Percentiles rank a stretch among this genome's conserved stretches.
Conservation (phyloP, 2,329 filamentous ascomycete species). For the Emmonsia crescens region DNA sequence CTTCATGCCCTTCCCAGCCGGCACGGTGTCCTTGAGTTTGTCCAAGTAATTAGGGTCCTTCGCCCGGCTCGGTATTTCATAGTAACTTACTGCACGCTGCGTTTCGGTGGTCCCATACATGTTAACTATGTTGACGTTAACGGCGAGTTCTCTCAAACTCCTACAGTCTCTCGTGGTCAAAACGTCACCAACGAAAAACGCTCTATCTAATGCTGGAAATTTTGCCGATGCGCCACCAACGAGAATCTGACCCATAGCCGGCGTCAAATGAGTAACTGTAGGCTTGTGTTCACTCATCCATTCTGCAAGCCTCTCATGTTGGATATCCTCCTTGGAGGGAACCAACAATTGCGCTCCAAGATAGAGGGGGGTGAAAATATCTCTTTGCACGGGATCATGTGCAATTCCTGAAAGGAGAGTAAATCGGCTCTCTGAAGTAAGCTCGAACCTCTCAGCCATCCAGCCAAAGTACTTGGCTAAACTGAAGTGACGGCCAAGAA, state of each 20-base stretch:
- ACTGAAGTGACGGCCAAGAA: constrained; percentile 75
- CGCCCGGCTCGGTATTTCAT: constrained; percentile 57
- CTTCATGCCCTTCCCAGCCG: constrained; percentile 75
- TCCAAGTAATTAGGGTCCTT: constrained; percentile 53
- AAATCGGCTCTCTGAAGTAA: constrained; percentile 63
- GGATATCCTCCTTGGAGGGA: constrained; percentile 71
- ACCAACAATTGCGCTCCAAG: constrained; percentile 69
- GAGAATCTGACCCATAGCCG: constrained; percentile 91
- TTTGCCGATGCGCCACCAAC: constrained; percentile 70
- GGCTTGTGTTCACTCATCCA: constrained; percentile 71
- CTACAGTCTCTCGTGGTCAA: constrained; percentile 75
- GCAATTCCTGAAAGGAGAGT: constrained; percentile 79
- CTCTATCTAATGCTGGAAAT: constrained; percentile 65
- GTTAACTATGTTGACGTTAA: constrained; percentile 66
- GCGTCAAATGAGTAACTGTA: constrained; percentile 80
- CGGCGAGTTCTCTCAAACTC: constrained; percentile 62
- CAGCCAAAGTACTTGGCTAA: constrained; percentile 80
- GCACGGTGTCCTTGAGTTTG: constrained; percentile 62
- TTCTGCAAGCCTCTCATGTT: constrained; percentile 72
- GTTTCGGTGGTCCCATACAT: constrained; percentile 88
- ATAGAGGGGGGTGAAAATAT: constrained; percentile 88
- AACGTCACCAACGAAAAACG: constrained; percentile 87
- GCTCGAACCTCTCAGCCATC: constrained; percentile 77
- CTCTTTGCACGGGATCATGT: constrained; percentile 42
- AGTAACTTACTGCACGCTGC: constrained; percentile 70